Conservation (phyloP, 192 early-diverging fungal species). For the Dispira parvispora region DNA sequence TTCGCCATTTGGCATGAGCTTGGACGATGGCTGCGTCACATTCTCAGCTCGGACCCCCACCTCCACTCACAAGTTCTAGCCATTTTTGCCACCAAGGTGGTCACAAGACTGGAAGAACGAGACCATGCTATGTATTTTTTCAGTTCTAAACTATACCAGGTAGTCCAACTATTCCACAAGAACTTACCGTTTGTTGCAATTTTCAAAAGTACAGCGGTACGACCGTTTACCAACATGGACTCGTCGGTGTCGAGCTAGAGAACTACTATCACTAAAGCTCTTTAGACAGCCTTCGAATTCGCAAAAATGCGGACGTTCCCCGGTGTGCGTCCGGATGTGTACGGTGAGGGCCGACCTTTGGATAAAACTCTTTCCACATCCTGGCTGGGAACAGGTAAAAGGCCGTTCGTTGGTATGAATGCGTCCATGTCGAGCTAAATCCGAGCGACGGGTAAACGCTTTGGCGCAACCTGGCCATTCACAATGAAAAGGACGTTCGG, state of each 20-base stretch:
- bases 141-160: neutral
- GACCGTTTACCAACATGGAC: conserved; percentile 12
- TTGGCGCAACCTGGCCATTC: conserved; percentile 22
- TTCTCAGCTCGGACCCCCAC: neutral
- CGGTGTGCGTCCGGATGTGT: conserved; percentile 40
- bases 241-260: conserved; percentile 17
- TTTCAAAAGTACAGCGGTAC: conserved; percentile 13
- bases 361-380: conserved; percentile 28
- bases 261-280: conserved; percentile 17
- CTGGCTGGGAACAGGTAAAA: conserved; percentile 13
- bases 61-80: neutral
- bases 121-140: neutral
- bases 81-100: neutral
- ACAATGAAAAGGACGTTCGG: conserved; percentile 7
- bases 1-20: neutral
- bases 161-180: too few relatives aligned
- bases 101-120: neutral
- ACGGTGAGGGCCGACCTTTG: conserved; percentile 40
- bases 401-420: conserved; percentile 28
- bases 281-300: conserved; percentile 13
- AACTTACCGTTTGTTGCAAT: conserved; percentile 23
- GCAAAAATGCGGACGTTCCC: conserved; percentile 20
- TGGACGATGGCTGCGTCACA: too few relatives aligned
- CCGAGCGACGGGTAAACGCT: conserved; percentile 37
- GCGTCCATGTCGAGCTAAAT: conserved; percentile 34